Conservation (phyloP, 768 basidiomycete genomes). For the Lactarius sanguifluus region DNA sequence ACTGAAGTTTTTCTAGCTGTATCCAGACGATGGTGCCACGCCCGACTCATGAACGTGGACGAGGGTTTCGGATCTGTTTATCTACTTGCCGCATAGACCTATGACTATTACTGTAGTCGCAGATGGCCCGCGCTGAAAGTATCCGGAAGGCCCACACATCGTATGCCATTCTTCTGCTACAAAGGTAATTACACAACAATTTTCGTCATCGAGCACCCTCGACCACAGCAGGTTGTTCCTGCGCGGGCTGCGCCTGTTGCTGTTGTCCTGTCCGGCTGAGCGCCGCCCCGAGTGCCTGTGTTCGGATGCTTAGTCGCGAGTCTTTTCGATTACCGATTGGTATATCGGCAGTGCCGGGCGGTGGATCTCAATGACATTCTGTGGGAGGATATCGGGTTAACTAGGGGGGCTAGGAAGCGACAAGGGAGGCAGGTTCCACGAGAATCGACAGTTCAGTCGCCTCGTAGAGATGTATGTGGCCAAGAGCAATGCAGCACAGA, state of each 20-base stretch:
- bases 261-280: constrained; percentile 43
- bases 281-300: constrained; percentile 85
- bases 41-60: background rate
- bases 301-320: constrained; percentile 81
- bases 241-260: constrained; percentile 12
- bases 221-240: constrained; percentile 31
- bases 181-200: constrained; percentile 11
- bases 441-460: no score
- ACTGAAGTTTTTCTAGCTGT: constrained; percentile 4
- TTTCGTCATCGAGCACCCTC: constrained; percentile 31
- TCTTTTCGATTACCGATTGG: constrained; percentile 94
- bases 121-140: background rate
- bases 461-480: no score
- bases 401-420: background rate
- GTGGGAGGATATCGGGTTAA: constrained; percentile 24
- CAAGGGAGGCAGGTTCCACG: no score
- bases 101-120: background rate
- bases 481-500: no score
- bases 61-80: no score
- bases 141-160: background rate
- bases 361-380: constrained; percentile 97
- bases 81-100: no score
- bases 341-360: constrained; percentile 87
- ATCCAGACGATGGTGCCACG: constrained; percentile 12
- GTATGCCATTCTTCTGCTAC: constrained; percentile 5